A percentile compares a stretch with the other conserved stretches of the same genome.
phyloP scores from a whole-genome alignment of 257 asterid genomes.

The Parsonsia alboflavescens region DNA sequence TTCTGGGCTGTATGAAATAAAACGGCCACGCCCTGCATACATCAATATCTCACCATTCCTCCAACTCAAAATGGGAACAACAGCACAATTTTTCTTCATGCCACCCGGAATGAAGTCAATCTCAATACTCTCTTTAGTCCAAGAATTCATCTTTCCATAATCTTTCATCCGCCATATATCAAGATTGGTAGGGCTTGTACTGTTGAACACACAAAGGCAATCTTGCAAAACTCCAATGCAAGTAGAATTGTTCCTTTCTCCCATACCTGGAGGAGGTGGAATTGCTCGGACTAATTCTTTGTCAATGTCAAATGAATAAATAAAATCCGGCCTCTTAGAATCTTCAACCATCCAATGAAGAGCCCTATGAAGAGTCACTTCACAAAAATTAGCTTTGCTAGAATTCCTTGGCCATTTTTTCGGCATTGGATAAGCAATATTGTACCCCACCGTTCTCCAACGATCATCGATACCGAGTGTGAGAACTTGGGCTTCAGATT shows the following conservation, averaged over 20 bases:
- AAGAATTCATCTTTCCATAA: background rate
- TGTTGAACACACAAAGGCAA: background rate
- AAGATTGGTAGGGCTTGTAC: background rate
- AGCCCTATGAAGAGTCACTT: too few species aligned
- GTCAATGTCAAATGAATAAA: too few species aligned
- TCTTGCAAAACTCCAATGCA: background rate
- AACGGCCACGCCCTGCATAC: background rate
- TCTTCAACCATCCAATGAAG: too few species aligned
- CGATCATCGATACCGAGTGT: too few species aligned
- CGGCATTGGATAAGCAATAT: too few species aligned
- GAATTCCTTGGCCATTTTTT: too few species aligned
- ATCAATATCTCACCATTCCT: background rate
- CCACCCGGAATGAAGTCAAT: background rate
- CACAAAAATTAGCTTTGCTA: too few species aligned
- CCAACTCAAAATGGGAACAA: background rate
- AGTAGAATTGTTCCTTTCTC: background rate
- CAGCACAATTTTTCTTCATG: background rate
- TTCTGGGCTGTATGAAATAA: background rate
- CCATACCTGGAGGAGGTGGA: background rate
- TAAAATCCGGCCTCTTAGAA: too few species aligned
- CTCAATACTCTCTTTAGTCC: background rate
- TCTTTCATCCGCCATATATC: conserved; percentile 3
- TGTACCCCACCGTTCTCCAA: too few species aligned
- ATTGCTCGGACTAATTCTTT: too few species aligned
- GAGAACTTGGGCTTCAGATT: too few species aligned